Evolutionary conservation across 352 stramenopile genomes (phyloP), one percentile per base, ranked within the genome.

Genomic region (Globisporangium paroecandrum): DNA sequence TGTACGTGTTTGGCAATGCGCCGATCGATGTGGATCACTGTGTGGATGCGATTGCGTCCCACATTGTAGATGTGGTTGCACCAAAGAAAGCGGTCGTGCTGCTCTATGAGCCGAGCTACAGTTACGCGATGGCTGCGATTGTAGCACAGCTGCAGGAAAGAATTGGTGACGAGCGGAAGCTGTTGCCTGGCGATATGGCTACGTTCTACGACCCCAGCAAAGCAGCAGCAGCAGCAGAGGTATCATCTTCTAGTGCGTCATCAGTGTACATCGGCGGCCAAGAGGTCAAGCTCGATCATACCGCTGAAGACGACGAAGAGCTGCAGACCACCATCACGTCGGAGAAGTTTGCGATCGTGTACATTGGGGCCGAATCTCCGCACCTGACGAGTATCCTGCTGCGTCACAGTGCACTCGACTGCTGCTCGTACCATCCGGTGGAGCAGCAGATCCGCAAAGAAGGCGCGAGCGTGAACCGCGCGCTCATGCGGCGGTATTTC

Each of bases 91-190:
- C 77, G n/a, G 13, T 97, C 20, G 67, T 98, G 29, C 24, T 98
- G 54, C 76, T 98, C 12, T 98, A 97, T 68, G 89, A 98, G 66
- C 86, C 94, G 5, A 85, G 81, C 61, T 98, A 97, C 73, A 79
- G 93, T 67, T 80, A 98, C 81, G 81, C 74, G 20, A 94, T 91
- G 56, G 36, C 64, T 22, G 74, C 61, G 24, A 68, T 98, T 34
- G 76, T 85, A 65, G 22, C 68, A 29, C 66, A 64, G 15, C 67
- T 96, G 12, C 72, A 83, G 62, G 58, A 71, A 20, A 58, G 65
- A n/a, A 71, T 69, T 1, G 76, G 77, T 60, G 65, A 64, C 6
- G 73, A 85, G 25, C 78, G 77, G 13, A 80, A 73, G 20, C 27
- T 95, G 49, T 65, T 87, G 12, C 76, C 83, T 53, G 83, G 81